Evolutionary conservation across 169 alveolate genomes (phyloP).

Genomic region (Eimeria necatrix): DNA sequence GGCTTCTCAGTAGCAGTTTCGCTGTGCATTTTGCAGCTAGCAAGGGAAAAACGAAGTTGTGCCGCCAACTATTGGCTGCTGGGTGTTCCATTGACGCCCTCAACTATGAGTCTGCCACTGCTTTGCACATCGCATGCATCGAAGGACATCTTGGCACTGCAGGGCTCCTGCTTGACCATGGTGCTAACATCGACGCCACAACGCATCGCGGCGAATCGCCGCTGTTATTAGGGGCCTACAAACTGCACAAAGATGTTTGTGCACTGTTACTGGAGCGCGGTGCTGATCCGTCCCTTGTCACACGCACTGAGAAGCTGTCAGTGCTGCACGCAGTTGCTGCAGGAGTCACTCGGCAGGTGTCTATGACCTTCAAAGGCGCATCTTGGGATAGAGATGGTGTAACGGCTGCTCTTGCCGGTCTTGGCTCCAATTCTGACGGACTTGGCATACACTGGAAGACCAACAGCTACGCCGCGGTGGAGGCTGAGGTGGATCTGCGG

Average conservation of each 20-base stretch:
- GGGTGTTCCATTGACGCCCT: slow-evolving; percentile 87
- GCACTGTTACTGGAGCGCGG: slow-evolving; percentile 85
- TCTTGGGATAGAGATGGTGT: slow-evolving; percentile 80
- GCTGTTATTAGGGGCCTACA: slow-evolving; percentile 88
- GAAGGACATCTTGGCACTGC: slow-evolving; percentile 91
- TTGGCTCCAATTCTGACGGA: not conserved
- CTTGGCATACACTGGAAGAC: slow-evolving; percentile 13
- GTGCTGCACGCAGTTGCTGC: slow-evolving; percentile 78
- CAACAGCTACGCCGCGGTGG: not conserved
- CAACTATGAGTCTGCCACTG: slow-evolving; percentile 92
- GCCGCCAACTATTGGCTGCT: slow-evolving; percentile 87
- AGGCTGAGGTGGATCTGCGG: slow-evolving; percentile 20
- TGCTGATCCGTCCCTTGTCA: slow-evolving; percentile 77
- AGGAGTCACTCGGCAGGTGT: slow-evolving; percentile 63
- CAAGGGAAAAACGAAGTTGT: slow-evolving; percentile 88
- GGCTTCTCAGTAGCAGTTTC: slow-evolving; percentile 88
- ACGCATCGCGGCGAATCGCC: slow-evolving; percentile 92
- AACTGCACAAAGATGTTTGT: slow-evolving; percentile 86
- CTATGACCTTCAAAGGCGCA: not conserved
- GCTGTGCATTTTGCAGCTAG: slow-evolving; percentile 91
- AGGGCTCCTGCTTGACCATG: slow-evolving; percentile 83
- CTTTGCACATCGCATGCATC: slow-evolving; percentile 91
- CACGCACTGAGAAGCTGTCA: slow-evolving; percentile 62
- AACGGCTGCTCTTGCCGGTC: slow-evolving; percentile 55
- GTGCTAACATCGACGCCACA: slow-evolving; percentile 83